phyloP scores from a whole-genome alignment of 768 basidiomycete genomes.

The Termitomyces sp. region DNA sequence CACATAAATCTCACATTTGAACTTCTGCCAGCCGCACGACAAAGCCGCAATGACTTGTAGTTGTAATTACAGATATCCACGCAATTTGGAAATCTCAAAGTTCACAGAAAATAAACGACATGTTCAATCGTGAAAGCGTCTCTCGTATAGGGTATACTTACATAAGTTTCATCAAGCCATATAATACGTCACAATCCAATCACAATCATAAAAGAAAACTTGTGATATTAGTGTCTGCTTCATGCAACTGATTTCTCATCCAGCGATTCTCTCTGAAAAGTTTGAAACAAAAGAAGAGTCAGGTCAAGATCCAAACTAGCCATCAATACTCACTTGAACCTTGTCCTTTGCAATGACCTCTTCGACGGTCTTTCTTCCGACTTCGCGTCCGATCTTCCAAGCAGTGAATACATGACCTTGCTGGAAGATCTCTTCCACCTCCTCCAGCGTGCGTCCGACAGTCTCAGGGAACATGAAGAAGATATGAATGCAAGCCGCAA shows the following conservation, averaged over 20 bases:
- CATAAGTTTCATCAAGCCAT: background rate
- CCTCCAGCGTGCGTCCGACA: slow-evolving; percentile 66
- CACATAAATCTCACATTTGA: no score
- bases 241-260: background rate
- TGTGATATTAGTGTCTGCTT: background rate
- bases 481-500: slow-evolving; percentile 64
- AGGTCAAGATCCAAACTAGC: background rate
- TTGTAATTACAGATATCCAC: no score
- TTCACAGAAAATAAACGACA: background rate
- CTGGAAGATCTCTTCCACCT: slow-evolving; percentile 73
- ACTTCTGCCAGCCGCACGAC: no score
- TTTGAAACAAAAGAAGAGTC: background rate
- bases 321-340: slow-evolving; percentile 2
- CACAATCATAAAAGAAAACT: background rate
- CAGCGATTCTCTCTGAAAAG: background rate
- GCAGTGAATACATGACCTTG: slow-evolving; percentile 66
- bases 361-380: slow-evolving; percentile 56
- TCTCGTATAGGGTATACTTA: background rate
- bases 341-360: slow-evolving; percentile 36
- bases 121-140: background rate
- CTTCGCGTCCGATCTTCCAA: slow-evolving; percentile 59
- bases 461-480: slow-evolving; percentile 82
- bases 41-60: no score
- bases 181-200: background rate
- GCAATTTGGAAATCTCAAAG: background rate